Evolutionary conservation across 139 green algal species (phyloP), one percentile per base, ranked within the genome.

Genomic region (Coelastrella sp.): DNA sequence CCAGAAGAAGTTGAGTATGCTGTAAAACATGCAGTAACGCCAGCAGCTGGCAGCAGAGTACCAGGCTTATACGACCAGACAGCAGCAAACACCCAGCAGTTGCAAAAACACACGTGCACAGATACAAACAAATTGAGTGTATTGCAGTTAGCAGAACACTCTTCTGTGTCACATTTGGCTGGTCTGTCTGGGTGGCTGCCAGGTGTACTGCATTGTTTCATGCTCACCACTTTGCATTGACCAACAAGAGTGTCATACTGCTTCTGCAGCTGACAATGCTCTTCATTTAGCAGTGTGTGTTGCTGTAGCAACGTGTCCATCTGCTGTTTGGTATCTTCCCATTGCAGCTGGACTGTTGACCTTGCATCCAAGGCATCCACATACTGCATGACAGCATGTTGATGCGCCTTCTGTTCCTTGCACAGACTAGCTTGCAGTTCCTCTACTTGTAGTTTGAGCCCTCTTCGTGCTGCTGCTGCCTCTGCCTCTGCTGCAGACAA

Each of bases 361-460:
- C 37, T 68, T 25, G 77, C 86, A 71, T 93, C 90, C 50, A 93
- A 74, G 35, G 87, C 90, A 11, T 77, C 74, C 45, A 91, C 76
- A 59, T 91, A 89, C 85, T 89, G 84, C 37, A 74, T 67, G 7
- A 93, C 84, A 13, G 90, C 88, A 30, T 85, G 81, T 69, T 86
- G 85, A 83, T 93, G 90, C 21, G 88, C 90, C 8, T 71, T 51
- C 23, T 87, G 88, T 87, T 93, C 90, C 5, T 64, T 60, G 21
- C 84, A 85, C 35, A 93, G 32, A n/a, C 53, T 41, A 25, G 45
- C 41, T 25, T 35, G 48, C 50, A 68, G 79, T 30, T 48, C 48
- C 30, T 41, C 30, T 3, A 60, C 45, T 64, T 76, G 63, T 32
- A 50, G 19, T 5, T 76, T 77, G 79, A 85, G 79, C 2, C 41